A percentile compares a stretch with the other conserved stretches of the same genome.
Evolutionary conservation across 2,329 filamentous ascomycete genomes (phyloP).

Genomic region (Grosmannia huntii): DNA sequence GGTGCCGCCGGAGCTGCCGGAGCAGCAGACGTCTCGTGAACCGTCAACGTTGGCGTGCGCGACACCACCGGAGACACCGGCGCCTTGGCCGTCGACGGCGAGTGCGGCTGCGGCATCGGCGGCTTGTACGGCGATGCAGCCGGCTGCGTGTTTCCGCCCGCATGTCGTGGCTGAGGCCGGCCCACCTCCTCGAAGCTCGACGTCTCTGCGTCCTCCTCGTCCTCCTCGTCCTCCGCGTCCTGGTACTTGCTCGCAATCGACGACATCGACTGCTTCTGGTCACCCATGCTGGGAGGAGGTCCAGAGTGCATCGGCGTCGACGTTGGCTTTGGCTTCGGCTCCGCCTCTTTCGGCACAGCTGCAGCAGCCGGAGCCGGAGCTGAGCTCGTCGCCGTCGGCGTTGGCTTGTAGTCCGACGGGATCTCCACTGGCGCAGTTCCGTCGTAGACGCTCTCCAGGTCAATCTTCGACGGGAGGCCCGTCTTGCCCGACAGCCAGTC

Average conservation of each 20-base stretch:
- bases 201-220: conserved; percentile 43
- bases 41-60: conserved; percentile 11
- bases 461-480: conserved; percentile 78
- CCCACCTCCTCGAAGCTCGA: conserved; percentile 81
- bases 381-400: conserved; percentile 27
- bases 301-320: conserved; percentile 26
- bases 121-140: conserved; percentile 28
- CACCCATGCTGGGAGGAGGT: conserved; percentile 58
- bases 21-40: conserved; percentile 49
- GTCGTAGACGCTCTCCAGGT: conserved; percentile 83
- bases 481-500: conserved; percentile 87
- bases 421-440: conserved; percentile 71
- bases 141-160: conserved; percentile 19
- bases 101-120: conserved; percentile 8
- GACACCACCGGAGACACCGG: conserved; percentile 18
- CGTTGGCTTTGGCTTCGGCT: conserved; percentile 18
- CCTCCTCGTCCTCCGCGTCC: conserved; percentile 51
- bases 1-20: conserved; percentile 60
- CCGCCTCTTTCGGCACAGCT: conserved; percentile 37
- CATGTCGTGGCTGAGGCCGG: conserved; percentile 54
- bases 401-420: conserved; percentile 51
- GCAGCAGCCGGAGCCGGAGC: conserved; percentile 27
- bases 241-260: conserved; percentile 77
- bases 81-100: conserved; percentile 16
- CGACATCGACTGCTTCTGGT: conserved; percentile 79